Conservation (phyloP, 768 basidiomycete genomes). For the Melanogaster broomeanus region DNA sequence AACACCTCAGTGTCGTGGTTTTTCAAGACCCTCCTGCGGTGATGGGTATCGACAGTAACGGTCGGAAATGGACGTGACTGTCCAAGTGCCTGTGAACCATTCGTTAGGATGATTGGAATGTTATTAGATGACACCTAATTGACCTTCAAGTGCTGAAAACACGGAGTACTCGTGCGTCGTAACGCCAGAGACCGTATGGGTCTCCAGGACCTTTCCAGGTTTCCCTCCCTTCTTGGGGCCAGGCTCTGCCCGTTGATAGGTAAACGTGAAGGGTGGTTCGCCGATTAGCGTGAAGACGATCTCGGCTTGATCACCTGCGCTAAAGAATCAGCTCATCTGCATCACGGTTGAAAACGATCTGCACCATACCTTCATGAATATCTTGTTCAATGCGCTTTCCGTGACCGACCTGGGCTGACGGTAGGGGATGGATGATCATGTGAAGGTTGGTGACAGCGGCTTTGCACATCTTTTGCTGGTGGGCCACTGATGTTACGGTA, state of each 20-base stretch:
- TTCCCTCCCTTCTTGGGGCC: slow-evolving; percentile 66
- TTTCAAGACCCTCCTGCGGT: slow-evolving; percentile 53
- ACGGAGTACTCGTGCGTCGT: slow-evolving; percentile 81
- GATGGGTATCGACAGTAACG: slow-evolving; percentile 87
- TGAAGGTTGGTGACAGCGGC: slow-evolving; percentile 74
- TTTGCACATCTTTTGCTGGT: slow-evolving; percentile 92
- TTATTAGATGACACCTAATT: slow-evolving; percentile 14
- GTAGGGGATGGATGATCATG: slow-evolving; percentile 77
- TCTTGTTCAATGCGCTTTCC: slow-evolving; percentile 82
- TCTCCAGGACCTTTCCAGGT: slow-evolving; percentile 81
- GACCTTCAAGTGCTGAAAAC: slow-evolving; percentile 89
- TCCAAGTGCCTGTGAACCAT: slow-evolving; percentile 72
- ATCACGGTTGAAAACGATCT: not conserved
- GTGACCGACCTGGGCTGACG: slow-evolving; percentile 85
- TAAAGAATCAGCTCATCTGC: not conserved
- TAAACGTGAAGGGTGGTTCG: slow-evolving; percentile 95
- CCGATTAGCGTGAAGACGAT: slow-evolving; percentile 90
- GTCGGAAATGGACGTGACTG: slow-evolving; percentile 89
- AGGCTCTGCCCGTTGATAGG: slow-evolving; percentile 84
- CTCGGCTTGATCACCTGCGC: slow-evolving; percentile 85
- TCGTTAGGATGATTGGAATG: slow-evolving; percentile 1
- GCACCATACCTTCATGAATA: slow-evolving; percentile 76
- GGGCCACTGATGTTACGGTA: slow-evolving; percentile 83
- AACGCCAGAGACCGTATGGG: slow-evolving; percentile 85
- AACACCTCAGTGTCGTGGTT: slow-evolving; percentile 24